Percentiles rank a stretch among this genome's conserved stretches.
phyloP scores from a whole-genome alignment of 257 asterid species.

The Rauvolfia tetraphylla region DNA sequence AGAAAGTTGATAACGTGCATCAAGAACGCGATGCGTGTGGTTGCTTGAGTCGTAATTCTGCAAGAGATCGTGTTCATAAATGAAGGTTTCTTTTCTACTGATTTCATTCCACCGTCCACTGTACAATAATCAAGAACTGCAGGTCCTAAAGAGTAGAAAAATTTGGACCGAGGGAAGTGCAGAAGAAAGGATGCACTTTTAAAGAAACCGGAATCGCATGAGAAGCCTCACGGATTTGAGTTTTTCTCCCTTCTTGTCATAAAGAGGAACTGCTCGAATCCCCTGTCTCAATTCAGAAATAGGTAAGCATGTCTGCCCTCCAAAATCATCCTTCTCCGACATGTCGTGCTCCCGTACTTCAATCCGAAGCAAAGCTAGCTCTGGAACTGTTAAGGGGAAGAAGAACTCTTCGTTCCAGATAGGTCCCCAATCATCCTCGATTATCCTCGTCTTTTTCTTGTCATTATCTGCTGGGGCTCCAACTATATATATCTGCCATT shows the following conservation, averaged over 20 bases:
- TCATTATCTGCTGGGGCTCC: slow-evolving; percentile 75
- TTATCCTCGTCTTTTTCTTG: slow-evolving; percentile 70
- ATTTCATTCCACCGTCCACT: not conserved
- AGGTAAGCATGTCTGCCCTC: slow-evolving; percentile 93
- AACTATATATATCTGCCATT: slow-evolving; percentile 51
- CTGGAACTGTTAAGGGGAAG: slow-evolving; percentile 82
- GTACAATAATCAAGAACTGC: not conserved
- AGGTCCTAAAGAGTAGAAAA: slow-evolving; percentile 1
- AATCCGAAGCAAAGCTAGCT: slow-evolving; percentile 75
- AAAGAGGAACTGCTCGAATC: slow-evolving; percentile 75
- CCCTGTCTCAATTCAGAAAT: slow-evolving; percentile 82
- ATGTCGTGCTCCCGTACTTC: slow-evolving; percentile 81
- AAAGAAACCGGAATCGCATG: slow-evolving; percentile 68
- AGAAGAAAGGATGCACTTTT: slow-evolving; percentile 11
- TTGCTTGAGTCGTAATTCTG: too few species aligned
- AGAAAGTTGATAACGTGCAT: too few species aligned
- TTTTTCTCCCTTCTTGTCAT: slow-evolving; percentile 80
- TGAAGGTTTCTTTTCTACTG: not conserved
- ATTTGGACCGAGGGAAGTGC: not conserved
- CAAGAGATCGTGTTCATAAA: not conserved
- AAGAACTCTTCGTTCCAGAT: slow-evolving; percentile 79
- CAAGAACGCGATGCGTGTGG: too few species aligned
- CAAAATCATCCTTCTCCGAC: slow-evolving; percentile 94
- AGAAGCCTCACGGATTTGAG: slow-evolving; percentile 83
- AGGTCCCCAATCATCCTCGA: slow-evolving; percentile 94